Evolutionary conservation across 163 green algal genomes (phyloP), one percentile per base, ranked within the genome.

Genomic region (Scenedesmus sp.): DNA sequence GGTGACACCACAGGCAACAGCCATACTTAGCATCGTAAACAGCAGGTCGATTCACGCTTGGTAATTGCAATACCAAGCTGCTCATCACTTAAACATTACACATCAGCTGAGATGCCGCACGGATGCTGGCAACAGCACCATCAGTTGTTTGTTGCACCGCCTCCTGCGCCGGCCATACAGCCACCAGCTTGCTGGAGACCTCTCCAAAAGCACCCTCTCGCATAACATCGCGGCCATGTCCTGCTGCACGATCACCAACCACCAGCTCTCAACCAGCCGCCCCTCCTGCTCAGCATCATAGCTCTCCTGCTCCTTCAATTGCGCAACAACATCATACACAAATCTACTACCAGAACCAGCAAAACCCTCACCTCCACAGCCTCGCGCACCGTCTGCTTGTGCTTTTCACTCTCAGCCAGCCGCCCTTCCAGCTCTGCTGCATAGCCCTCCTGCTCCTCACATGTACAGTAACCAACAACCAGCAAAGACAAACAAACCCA

Each of bases 321-420:
- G 10, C 18, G 62, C 62, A 70, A 16, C 4, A 20, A 10, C 10
- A 46, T 46, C 34, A 46, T 46, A 46, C 34, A 46, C 34, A 46
- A 46, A 46, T 46, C 34, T 46, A 46, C 34, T 46, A 46, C 62
- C 9, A 20, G 9, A 10, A 20, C 62, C 16, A 34, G 4, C 66
- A 46, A 46, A 46, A 46, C 34, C 34, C 23, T 23, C 70, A 79
- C 70, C 70, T 79, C 70, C 0, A 79, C 70, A 13, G 70, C 70
- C 23, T 79, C 20, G 12, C 70, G 20, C 23, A 79, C 23, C 23
- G 46, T 56, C 64, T 82, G 64, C 54, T 90, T 90, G 64, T 90
- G 64, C n/a, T 82, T 56, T 20, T 90, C 85, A 54, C 85, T 90
- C 46, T 90, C 64, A 34, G 74, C 85, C 2, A 82, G 18, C 18